Percentiles rank a stretch among this genome's conserved stretches.
Conservation (phyloP, 2,329 filamentous ascomycete species). For the Geosmithia putterillii region DNA sequence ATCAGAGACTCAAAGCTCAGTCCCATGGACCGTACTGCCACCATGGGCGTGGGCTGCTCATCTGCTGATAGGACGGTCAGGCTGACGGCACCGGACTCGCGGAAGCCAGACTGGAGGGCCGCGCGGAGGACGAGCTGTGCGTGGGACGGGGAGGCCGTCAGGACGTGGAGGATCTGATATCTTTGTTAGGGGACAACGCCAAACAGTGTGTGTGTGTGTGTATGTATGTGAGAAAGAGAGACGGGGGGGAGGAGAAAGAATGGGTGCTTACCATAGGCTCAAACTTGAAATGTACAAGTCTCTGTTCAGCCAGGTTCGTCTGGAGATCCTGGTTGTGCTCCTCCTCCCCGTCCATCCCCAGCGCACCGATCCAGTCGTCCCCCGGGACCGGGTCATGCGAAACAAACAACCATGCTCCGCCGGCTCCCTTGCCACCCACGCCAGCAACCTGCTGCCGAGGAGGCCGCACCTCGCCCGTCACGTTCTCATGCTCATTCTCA, state of each 20-base stretch:
- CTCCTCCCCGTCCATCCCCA: conserved; percentile 13
- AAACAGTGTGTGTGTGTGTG: background rate
- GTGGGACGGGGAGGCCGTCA: conserved; percentile 61
- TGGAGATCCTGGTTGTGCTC: conserved; percentile 10
- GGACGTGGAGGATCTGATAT: conserved; percentile 71
- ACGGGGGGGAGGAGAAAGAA: background rate
- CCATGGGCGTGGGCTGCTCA: conserved; percentile 48
- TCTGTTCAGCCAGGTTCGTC: conserved; percentile 15
- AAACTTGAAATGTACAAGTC: conserved; percentile 76
- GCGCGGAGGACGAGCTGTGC: conserved; percentile 66
- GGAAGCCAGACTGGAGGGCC: conserved; percentile 71
- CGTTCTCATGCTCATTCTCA: conserved; percentile 2
- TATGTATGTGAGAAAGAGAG: background rate
- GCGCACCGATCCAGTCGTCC: conserved; percentile 15
- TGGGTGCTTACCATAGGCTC: conserved; percentile 70
- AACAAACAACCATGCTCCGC: conserved; percentile 76
- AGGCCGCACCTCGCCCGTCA: too few species aligned
- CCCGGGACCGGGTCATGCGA: conserved; percentile 60
- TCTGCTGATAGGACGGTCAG: conserved; percentile 26
- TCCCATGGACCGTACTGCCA: conserved; percentile 76
- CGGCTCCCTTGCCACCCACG: conserved; percentile 75
- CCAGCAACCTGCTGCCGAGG: conserved; percentile 36
- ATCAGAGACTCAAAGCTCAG: conserved; percentile 73
- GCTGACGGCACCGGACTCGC: conserved; percentile 78
- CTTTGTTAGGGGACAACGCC: background rate